These are phyloP conservation scores for Bruguiera sexangula DNA, from an alignment of 345 rosid species.

Conservation along the genomic window DNA sequence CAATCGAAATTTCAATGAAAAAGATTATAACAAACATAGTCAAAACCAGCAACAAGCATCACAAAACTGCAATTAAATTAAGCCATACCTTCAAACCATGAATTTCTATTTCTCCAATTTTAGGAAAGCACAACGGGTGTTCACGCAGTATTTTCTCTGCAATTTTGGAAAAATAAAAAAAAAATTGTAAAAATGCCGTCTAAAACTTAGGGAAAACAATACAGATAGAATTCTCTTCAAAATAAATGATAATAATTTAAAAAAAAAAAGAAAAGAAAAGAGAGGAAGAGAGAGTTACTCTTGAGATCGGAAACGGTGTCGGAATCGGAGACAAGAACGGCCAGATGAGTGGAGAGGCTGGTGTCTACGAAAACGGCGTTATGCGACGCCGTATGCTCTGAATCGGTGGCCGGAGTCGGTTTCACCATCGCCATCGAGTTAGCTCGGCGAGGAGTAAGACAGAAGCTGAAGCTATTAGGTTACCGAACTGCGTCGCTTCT, in stretches of 20 bases:
- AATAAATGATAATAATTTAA: not conserved
- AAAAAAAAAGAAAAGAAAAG: not conserved
- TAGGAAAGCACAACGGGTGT: conserved; percentile 50
- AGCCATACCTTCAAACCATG: conserved; percentile 46
- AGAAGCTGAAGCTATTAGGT: not conserved
- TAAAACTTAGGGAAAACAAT: not conserved
- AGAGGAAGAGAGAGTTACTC: conserved; percentile 20
- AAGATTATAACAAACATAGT: not conserved
- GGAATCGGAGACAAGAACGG: conserved; percentile 34
- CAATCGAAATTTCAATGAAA: not conserved
- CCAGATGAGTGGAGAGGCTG: conserved; percentile 56
- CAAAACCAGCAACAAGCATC: not conserved
- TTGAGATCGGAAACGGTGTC: conserved; percentile 63
- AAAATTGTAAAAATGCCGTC: not conserved
- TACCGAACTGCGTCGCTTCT: no score
- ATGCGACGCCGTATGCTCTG: conserved; percentile 12
- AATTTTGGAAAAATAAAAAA: not conserved
- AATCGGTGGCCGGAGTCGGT: conserved; percentile 19
- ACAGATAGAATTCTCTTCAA: not conserved
- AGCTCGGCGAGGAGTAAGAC: not conserved
- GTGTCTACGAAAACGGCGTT: conserved; percentile 52
- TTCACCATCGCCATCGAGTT: conserved; percentile 35
- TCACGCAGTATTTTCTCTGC: conserved; percentile 48
- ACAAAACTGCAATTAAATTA: not conserved
- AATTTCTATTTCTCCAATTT: conserved; percentile 41